Base-by-base conservation (phyloP, 225 moss, liverwort and hornwort species). In the Polytrichum commune region DNA sequence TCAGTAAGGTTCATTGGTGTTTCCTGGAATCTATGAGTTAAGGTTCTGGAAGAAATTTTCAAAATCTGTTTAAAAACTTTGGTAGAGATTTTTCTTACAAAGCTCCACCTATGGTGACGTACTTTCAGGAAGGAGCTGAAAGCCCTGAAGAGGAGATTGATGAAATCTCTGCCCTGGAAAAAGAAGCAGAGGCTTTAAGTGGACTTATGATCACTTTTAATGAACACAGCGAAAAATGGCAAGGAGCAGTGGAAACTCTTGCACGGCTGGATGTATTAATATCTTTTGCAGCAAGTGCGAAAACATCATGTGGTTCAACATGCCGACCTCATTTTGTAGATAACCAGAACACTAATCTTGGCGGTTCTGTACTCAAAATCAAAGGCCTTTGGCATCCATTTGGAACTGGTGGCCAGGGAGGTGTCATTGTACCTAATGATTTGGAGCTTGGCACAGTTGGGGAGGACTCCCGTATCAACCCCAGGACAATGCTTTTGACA, bases 361-460 rank as follows among this genome's bases (percentile, higher is more conserved):
- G 91, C 72, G 91, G 93, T 60, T 83, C 95, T 72, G 74, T 90
- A 20, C 74, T 95, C 18, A 68, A 81, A 30, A 87, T 95, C 69
- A 85, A 85, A 79, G 90, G 86, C 32, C 78, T 95, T 68, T 95
- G 95, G 95, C 93, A 95, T 66, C 95, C 95, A 64, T 93, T 86
- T 84, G 90, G 89, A 65, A 81, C 78, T 38, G 88, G 93, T 53
- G 93, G 91, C 66, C 86, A 91, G 72, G 93, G 87, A 74, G 93
- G 91, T 79, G 85, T 77, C 7, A 76, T 90, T 60, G 95, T 95
- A 28, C 95, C 93, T 29, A 95, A 95, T 72, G 88, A 95, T 82
- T 75, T 95, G 69, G 93, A 91, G 72, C 91, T 95, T 71, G 95
- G 93, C 70, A 81, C 76, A 55, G 28, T 60, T 68, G 60, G 64